Base-by-base conservation (phyloP, 1,284 basidiomycete species). In the Kalmanozyma brasiliensis region DNA sequence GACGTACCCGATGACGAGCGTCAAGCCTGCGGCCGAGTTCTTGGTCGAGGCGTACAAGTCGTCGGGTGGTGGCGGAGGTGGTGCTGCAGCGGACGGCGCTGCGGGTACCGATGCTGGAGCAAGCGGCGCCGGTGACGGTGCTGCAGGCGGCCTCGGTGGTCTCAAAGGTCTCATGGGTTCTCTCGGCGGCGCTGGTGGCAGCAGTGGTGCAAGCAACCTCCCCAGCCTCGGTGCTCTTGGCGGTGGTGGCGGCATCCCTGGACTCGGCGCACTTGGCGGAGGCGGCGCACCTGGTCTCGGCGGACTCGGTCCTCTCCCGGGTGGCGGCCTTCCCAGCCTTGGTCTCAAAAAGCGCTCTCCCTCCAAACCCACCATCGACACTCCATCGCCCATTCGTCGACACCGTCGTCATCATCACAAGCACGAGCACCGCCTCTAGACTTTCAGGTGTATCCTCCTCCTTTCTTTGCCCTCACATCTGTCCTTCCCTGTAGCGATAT, bases 21-120 rank as follows among this genome's bases (percentile, higher is more conserved):
- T 62, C 0, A 24, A 33, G 3, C 11, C 24, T 14, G 59, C 51
- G 4, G 55, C 55, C 36, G 20, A 51, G 35, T 68, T 62, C 20
- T 36, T 68, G 46, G 59, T 52, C 22, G 26, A 48, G n/a, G 58
- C 65, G 10, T 60, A 52, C 23, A 23, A 40, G 33, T 30, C 30
- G 22, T 32, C 32, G 33, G 30, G 41, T 26, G 37, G 49, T 19
- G 48, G 45, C 7, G 38, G 49, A 11, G 58, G 44, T 1, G 52
- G 13, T 7, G 43, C 13, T 8, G 45, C 29, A 10, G 34, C 35
- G 2, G 43, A n/a, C 20, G 53, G n/a, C 16, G 41, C 42, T 20
- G 33, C 36, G 4, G 40, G 38, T 40, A 33, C 29, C 6, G 47
- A 34, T 33, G 41, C 23, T 4, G 19, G 37, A 10, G 13, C 44